Base-by-base conservation (phyloP, 371 early-diverging fungal genomes). In the Rhizomucor pusillus region DNA sequence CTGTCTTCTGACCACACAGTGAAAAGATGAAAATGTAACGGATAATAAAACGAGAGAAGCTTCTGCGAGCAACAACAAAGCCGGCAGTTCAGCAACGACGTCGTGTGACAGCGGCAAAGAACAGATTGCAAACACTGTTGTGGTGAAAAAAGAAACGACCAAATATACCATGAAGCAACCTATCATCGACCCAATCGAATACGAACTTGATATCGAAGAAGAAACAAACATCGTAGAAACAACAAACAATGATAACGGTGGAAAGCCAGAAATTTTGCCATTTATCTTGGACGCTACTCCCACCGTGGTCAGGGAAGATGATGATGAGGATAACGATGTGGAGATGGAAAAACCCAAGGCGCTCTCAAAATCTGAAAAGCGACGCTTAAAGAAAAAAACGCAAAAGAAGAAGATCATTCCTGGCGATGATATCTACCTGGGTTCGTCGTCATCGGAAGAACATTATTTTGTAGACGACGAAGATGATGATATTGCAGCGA, bases 401-500 rank as follows among this genome's bases (percentile, higher is more conserved):
- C 47, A 40, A 20, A 54, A 59, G 41, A 56, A 50, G 34, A 59
- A 56, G 41, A 56, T 57, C 29, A 57, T 63, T n/a, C 48, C 23
- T 9, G 54, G 63, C 6, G 63, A 63, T 29, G 61, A 65, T 52
- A 54, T 61, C n/a, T 52, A 57, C 16, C 20, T 61, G 35, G 50
- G 51, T 25, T 39, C 47, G 1, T 41, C 41, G 7, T 36, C 37
- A 12, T 53, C 54, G 9, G 51, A 51, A 9, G 57, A 50, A 5
- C 36, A 49, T 22, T 52, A 62, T 23, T 46, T 43, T 5, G 66
- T 62, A 2, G 66, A 67, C 11, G 63, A 68, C 23, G 52, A 52
- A 5, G 36, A 67, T 29, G 73, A 70, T 33, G 70, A 74, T 35
- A 49, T 73, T 49, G 59, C 49, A 1, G 46, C 61, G 13, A 67